Percentiles rank a stretch among this genome's conserved stretches.
Conservation (phyloP, 1,284 basidiomycete genomes). For the Megacollybia platyphylla region DNA sequence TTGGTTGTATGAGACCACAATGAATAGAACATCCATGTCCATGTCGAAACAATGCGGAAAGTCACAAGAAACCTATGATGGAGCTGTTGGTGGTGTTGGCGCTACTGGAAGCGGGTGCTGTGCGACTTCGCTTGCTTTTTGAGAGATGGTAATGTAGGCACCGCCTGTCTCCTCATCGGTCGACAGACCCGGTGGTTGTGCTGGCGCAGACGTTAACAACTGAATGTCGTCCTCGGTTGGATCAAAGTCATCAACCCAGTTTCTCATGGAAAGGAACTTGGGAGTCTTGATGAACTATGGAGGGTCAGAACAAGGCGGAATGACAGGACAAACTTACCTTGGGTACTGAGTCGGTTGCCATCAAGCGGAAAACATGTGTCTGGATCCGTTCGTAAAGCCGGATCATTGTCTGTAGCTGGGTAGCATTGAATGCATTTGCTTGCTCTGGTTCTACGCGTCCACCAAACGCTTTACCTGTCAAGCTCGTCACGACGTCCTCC, state of each 20-base stretch:
- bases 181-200: constrained; percentile 55
- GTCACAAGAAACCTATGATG: not conserved
- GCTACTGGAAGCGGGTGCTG: constrained; percentile 23
- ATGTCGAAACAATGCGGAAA: constrained; percentile 9
- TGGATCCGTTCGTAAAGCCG: constrained; percentile 93
- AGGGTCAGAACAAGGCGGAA: constrained; percentile 5
- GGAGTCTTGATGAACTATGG: constrained; percentile 73
- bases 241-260: constrained; percentile 63
- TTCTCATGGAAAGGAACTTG: constrained; percentile 62
- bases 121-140: constrained; percentile 56
- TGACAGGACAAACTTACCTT: constrained; percentile 42
- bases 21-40: constrained; percentile 8
- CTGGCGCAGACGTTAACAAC: constrained; percentile 36
- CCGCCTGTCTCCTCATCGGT: constrained; percentile 58
- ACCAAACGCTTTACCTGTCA: constrained; percentile 67
- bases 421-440: constrained; percentile 74
- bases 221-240: constrained; percentile 51
- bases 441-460: constrained; percentile 73
- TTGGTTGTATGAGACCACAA: constrained; percentile 5
- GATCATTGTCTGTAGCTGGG: constrained; percentile 90
- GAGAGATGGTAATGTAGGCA: constrained; percentile 76
- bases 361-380: constrained; percentile 90
- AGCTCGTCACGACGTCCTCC: constrained; percentile 68
- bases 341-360: constrained; percentile 96
- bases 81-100: constrained; percentile 7